Conservation (phyloP, 1,284 basidiomycete genomes). For the Sanghuangporus sanghuang region DNA sequence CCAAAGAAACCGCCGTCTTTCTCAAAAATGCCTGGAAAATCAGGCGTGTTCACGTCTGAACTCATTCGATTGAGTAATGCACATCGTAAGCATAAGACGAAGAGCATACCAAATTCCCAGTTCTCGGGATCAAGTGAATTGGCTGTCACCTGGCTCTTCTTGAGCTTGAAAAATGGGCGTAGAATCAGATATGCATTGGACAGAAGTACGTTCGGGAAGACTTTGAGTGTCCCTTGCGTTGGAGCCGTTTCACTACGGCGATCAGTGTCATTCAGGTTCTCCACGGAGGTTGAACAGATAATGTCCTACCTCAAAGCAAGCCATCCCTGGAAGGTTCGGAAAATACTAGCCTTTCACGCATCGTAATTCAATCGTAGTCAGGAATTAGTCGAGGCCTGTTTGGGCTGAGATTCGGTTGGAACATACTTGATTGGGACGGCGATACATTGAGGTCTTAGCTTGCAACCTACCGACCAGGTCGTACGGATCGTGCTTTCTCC, state of each 20-base stretch:
- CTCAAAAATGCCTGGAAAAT: slow-evolving; percentile 54
- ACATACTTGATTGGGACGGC: slow-evolving; percentile 49
- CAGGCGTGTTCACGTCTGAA: slow-evolving; percentile 47
- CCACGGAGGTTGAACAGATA: background rate
- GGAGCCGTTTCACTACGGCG: slow-evolving; percentile 58
- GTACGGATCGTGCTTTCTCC: slow-evolving; percentile 70
- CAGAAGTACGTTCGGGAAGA: slow-evolving; percentile 72
- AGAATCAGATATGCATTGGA: slow-evolving; percentile 80
- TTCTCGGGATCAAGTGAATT: slow-evolving; percentile 52
- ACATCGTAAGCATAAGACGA: background rate
- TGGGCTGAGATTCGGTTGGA: background rate
- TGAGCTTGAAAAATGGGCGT: slow-evolving; percentile 75
- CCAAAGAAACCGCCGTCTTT: slow-evolving; percentile 43
- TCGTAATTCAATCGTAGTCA: background rate
- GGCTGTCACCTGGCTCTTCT: slow-evolving; percentile 35
- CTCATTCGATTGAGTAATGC: background rate
- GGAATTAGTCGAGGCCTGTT: background rate
- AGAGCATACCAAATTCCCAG: slow-evolving; percentile 62
- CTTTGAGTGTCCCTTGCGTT: slow-evolving; percentile 71
- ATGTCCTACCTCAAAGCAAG: slow-evolving; percentile 52
- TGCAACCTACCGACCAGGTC: slow-evolving; percentile 57
- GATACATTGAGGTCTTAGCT: slow-evolving; percentile 57
- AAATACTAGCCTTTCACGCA: slow-evolving; percentile 48
- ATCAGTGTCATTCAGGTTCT: too few relatives aligned
- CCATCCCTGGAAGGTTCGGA: slow-evolving; percentile 82